A percentile compares a stretch with the other conserved stretches of the same genome.
Evolutionary conservation across 805 yeast species (phyloP).

Genomic region (Candida montana): DNA sequence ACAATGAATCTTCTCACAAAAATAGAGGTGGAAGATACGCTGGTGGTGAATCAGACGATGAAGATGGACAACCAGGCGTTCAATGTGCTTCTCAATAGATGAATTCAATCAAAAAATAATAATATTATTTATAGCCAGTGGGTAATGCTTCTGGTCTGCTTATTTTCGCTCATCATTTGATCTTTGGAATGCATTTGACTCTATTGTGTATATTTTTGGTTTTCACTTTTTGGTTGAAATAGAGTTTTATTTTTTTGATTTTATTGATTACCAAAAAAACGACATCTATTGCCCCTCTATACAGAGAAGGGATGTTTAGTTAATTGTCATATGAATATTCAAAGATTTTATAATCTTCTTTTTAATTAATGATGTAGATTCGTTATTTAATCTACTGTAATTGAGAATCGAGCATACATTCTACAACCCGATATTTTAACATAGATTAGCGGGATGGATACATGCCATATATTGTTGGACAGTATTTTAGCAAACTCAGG

Average conservation of each 20-base stretch:
- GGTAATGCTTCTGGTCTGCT: not conserved
- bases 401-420: too few species aligned
- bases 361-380: too few species aligned
- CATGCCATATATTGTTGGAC: too few species aligned
- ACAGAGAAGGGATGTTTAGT: too few species aligned
- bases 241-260: not conserved
- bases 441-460: too few species aligned
- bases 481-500: too few species aligned
- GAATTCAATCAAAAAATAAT: not conserved
- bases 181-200: not conserved
- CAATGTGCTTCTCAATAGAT: slow-evolving; percentile 89
- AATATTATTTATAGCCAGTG: not conserved
- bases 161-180: slow-evolving; percentile 7
- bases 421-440: too few species aligned
- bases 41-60: slow-evolving; percentile 47
- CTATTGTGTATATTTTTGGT: not conserved
- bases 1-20: slow-evolving; percentile 58
- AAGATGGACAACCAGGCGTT: slow-evolving; percentile 63
- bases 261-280: too few species aligned
- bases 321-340: too few species aligned
- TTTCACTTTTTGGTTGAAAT: not conserved
- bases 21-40: slow-evolving; percentile 31
- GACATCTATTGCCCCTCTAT: too few species aligned
- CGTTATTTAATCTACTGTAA: too few species aligned
- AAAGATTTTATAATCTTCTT: too few species aligned